These are phyloP conservation scores for Fusarium cicatricum DNA, from an alignment of 2,329 filamentous ascomycete genomes.

Conservation along the genomic window DNA sequence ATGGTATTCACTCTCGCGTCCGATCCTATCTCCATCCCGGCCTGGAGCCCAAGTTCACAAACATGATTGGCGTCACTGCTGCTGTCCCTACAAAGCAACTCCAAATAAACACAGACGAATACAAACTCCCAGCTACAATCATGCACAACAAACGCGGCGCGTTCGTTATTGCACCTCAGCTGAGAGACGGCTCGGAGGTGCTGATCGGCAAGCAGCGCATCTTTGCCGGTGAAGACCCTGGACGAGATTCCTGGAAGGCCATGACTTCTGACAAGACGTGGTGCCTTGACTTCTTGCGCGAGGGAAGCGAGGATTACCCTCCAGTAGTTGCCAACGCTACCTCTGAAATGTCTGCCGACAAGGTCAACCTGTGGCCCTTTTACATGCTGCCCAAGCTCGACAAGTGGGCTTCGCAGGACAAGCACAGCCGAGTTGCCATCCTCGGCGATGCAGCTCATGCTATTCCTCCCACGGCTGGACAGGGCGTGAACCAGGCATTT, in stretches of 20 bases:
- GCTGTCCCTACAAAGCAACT: slow-evolving; percentile 50
- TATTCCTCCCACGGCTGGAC: slow-evolving; percentile 56
- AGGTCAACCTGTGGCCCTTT: slow-evolving; percentile 59
- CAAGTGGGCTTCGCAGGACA: slow-evolving; percentile 50
- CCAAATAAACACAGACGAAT: slow-evolving; percentile 43
- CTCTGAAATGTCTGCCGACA: slow-evolving; percentile 40
- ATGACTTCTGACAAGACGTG: slow-evolving; percentile 51
- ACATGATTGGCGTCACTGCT: slow-evolving; percentile 52
- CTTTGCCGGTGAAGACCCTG: slow-evolving; percentile 45
- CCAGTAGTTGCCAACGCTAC: slow-evolving; percentile 48
- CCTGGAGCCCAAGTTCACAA: slow-evolving; percentile 58
- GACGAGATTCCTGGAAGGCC: slow-evolving; percentile 53
- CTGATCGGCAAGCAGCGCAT: slow-evolving; percentile 57
- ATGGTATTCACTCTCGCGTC: slow-evolving; percentile 67
- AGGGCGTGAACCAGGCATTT: slow-evolving; percentile 57
- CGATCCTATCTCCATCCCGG: slow-evolving; percentile 60
- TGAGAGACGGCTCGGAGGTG: slow-evolving; percentile 56
- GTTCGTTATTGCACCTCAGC: slow-evolving; percentile 60
- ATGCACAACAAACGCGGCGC: slow-evolving; percentile 53
- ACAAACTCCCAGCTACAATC: slow-evolving; percentile 54
- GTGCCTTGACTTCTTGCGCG: slow-evolving; percentile 45
- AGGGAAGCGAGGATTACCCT: slow-evolving; percentile 49
- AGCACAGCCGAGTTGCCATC: slow-evolving; percentile 50
- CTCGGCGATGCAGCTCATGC: slow-evolving; percentile 59
- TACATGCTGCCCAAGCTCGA: slow-evolving; percentile 57